Base-by-base conservation (phyloP, 768 basidiomycete genomes). In the Lentinula edodes region DNA sequence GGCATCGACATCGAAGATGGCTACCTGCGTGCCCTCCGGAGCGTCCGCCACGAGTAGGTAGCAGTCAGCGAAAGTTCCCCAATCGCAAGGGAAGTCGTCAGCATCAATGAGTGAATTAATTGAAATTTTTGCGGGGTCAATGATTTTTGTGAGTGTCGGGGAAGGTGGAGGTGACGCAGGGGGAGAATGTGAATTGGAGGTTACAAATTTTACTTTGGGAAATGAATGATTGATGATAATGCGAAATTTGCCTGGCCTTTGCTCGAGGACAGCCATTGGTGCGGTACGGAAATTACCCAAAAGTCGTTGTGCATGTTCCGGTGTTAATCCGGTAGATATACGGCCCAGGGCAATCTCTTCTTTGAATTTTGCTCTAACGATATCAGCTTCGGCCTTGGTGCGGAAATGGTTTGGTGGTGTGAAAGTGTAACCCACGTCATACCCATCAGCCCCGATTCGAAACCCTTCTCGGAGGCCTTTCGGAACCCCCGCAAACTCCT, bases 1-100 rank as follows among this genome's bases (percentile, higher is more conserved):
- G 0, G 75, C 63, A 34, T 74, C 70, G 6, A 79, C 69, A 52
- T 80, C 77, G 34, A 76, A 71, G 0, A 75, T 72, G 0, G 78
- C 72, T 0, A 68, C 78, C 54, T 74, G 64, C 0, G 75, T 64
- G 10, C 74, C 74, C 28, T 28, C 28, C 3, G 78, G 78, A 0
- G 73, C 69, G 23, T 67, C 54, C 5, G 69, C 64, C 1, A 76
- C 66, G 1, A 71, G 20, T 0, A 67, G 55, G 16, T 52, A 67
- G 28, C 67, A 67, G 4, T 68, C 63, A 0, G 64, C 59, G 57
- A 75, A 76, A 2, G 73, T 74, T 0, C 74, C 71, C 74, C 75
- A 76, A 6, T 68, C 64, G 58, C 66, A 70, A 4, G 63, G 62
- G 56, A 71, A 75, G 16, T 66, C 51, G 23, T 68, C 62, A 0